phyloP scores from a whole-genome alignment of 768 basidiomycete genomes.

The Podaxis carcinomalis region DNA sequence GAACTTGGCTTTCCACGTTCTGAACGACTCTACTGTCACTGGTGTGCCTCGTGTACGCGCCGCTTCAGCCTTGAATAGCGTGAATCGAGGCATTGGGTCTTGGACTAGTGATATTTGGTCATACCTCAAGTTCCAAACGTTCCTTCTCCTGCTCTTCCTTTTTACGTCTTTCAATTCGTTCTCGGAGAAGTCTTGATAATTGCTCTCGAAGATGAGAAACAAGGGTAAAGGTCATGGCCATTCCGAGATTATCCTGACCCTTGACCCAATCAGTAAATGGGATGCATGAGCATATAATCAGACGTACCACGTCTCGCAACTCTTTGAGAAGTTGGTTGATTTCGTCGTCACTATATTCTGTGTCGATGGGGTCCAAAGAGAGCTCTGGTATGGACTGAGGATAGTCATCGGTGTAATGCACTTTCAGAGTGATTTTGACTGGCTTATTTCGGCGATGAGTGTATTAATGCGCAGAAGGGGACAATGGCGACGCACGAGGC shows the following conservation, averaged over 20 bases:
- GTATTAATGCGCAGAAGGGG: conserved; percentile 9
- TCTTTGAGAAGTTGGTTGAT: conserved; percentile 49
- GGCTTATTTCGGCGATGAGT: conserved; percentile 15
- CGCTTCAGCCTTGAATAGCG: conserved; percentile 67
- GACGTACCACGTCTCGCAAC: conserved; percentile 53
- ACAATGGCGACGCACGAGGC: conserved; percentile 36
- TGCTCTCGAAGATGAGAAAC: conserved; percentile 82
- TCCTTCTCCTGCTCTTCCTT: conserved; percentile 72
- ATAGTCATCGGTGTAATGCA: conserved; percentile 79
- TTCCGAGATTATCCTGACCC: conserved; percentile 86
- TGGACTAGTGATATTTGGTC: conserved; percentile 11
- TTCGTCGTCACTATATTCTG: conserved; percentile 55
- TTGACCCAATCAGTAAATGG: conserved; percentile 22
- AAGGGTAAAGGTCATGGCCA: conserved; percentile 98
- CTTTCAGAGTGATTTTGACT: conserved; percentile 74
- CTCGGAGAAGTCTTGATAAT: conserved; percentile 57
- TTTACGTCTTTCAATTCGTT: conserved; percentile 50
- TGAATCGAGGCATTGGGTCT: not conserved
- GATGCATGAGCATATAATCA: conserved; percentile 1
- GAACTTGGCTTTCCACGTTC: conserved; percentile 77
- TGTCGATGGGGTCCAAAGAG: conserved; percentile 57
- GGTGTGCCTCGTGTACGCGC: conserved; percentile 88
- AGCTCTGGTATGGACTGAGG: conserved; percentile 81
- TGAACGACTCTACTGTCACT: conserved; percentile 80
- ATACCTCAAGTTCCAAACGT: conserved; percentile 71